These are phyloP conservation scores for Amphichorda felina DNA, from an alignment of 2,329 filamentous ascomycete genomes.

Conservation along the genomic window DNA sequence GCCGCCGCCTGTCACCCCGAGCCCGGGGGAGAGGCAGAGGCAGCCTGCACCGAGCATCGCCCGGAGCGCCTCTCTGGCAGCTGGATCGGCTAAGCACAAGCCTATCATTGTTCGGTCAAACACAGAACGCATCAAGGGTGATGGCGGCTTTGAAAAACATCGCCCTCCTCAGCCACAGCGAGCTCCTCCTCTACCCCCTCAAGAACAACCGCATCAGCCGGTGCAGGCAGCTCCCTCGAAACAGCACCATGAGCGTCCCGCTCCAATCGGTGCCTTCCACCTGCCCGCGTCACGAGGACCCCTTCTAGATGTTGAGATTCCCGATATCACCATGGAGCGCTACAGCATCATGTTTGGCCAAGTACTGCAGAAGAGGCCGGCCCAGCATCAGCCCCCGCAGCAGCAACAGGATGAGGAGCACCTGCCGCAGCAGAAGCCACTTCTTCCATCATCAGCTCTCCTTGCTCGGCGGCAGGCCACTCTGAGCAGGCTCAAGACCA, in stretches of 20 bases:
- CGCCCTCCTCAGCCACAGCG: background rate
- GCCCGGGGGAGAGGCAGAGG: background rate
- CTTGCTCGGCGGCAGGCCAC: conserved; percentile 47
- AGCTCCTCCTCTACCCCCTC: conserved; percentile 9
- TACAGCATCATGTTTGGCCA: conserved; percentile 91
- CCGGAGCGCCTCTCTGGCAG: conserved; percentile 1
- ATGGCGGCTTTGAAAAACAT: background rate
- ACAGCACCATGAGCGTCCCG: background rate
- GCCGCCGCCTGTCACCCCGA: background rate
- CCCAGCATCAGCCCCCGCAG: background rate
- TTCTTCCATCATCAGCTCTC: conserved; percentile 23
- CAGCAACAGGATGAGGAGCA: background rate
- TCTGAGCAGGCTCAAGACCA: conserved; percentile 42
- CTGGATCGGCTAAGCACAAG: background rate
- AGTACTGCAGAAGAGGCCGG: conserved; percentile 43
- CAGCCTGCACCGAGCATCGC: background rate
- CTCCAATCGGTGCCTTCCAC: background rate
- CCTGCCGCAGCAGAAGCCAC: background rate
- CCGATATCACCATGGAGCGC: conserved; percentile 67
- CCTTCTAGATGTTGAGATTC: conserved; percentile 67
- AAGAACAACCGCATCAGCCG: conserved; percentile 19
- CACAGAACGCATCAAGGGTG: conserved; percentile 1
- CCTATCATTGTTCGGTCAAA: conserved; percentile 2
- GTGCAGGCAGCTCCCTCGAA: background rate
- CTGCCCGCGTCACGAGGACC: conserved; percentile 6